Conservation (phyloP, 2,329 filamentous ascomycete genomes). For the Chaetomiaceae sp. region DNA sequence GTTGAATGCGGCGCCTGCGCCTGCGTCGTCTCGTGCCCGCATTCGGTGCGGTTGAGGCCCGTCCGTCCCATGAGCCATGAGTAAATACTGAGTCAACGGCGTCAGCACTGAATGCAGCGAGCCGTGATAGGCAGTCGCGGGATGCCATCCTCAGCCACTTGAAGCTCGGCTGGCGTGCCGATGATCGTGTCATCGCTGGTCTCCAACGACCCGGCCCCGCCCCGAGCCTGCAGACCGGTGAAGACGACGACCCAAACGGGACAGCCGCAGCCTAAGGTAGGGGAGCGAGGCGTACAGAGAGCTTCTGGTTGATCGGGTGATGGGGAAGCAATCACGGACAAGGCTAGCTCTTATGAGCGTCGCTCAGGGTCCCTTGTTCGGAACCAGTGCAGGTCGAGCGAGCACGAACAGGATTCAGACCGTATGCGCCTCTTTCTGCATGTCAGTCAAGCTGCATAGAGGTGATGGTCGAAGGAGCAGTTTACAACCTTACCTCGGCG, state of each 20-base stretch:
- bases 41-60: no score
- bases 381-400: not conserved
- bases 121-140: conserved; percentile 14
- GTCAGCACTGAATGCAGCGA: not conserved
- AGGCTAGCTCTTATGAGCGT: not conserved
- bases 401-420: not conserved
- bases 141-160: conserved; percentile 10
- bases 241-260: not conserved
- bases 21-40: no score
- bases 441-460: no score
- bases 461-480: no score
- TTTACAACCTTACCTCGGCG: no score
- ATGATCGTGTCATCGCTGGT: not conserved
- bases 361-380: not conserved
- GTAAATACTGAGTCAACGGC: no score
- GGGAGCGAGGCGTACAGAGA: not conserved
- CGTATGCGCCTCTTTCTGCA: conserved; percentile 10
- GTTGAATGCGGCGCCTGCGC: no score
- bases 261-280: no score
- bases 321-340: not conserved
- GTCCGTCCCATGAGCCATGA: no score
- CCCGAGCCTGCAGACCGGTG: conserved; percentile 8
- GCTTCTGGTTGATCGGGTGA: not conserved
- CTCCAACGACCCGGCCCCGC: not conserved
- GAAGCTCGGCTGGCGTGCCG: not conserved